Base-by-base conservation (phyloP, 2,329 filamentous ascomycete genomes). In the Ophidiomyces ophidiicola region DNA sequence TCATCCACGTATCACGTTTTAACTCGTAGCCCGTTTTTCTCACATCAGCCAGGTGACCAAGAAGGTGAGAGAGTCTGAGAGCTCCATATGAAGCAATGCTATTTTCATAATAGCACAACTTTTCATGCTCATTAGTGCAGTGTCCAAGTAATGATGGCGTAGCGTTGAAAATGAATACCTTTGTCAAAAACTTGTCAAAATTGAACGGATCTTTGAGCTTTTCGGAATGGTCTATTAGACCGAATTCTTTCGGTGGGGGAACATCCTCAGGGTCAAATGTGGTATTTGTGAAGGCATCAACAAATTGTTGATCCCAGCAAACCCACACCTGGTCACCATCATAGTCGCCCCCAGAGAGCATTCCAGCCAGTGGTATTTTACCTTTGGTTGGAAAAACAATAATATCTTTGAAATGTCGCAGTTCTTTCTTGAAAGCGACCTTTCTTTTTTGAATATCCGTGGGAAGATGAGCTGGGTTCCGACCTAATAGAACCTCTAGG, bases 331-430 rank as follows among this genome's bases (percentile, higher is more conserved):
- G 67, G 41, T 80, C 76, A 0, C 76, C 76, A 46, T 80, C 76
- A 42, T 78, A 79, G 49, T 80, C 76, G 6, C 76, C 76, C 4
- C 75, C 76, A 17, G 76, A 76, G 0, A 79, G 56, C 50, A 74
- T 71, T n/a, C 64, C 63, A 0, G 74, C 76, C 0, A 76, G 55
- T 0, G 76, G 70, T 11, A 61, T 63, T 5, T 58, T 46, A 0
- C 76, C 76, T 41, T 53, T 61, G 0, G 62, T 63, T 0, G 76
- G 59, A 45, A 79, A 78, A 0, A 79, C 62, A 10, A 75, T 67
- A 0, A 78, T 64, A 49, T 78, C 70, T 32, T 65, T 64, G 6
- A 76, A 62, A 47, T 74, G 66, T 0, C 65, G 62, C 0, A 79
- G 61, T 34, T 71, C 62, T 1, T 58, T 57, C 34, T 68, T 66